Base-by-base conservation (phyloP, 2,329 filamentous ascomycete genomes). In the Teratosphaeria destructans region DNA sequence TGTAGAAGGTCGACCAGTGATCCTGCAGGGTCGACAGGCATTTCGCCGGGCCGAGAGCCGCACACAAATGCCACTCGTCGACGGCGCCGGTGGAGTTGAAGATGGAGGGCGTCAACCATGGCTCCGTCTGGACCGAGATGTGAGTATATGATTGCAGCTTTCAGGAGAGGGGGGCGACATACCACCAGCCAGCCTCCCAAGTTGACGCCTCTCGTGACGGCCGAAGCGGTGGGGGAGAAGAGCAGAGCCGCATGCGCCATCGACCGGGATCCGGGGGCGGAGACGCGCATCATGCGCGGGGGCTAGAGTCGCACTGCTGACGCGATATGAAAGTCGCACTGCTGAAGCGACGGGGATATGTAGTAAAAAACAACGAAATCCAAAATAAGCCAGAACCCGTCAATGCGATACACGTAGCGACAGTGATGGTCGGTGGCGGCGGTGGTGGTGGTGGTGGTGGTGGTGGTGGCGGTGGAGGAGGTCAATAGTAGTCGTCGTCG, bases 21-120 rank as follows among this genome's bases (percentile, higher is more conserved):
- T 61, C 57, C 26, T 67, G 54, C 26, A 69, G 55, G 12, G 56
- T 62, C 37, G 53, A 53, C 1, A 57, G 54, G 55, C 64, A 66
- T 32, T 65, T 52, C 3, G 63, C 55, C 57, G 67, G 65, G 3
- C 66, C 66, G 0, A 68, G 53, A 29, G 37, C 59, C 39, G 63
- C 64, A 49, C 66, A 68, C 29, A 69, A 58, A 43, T 60, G 54
- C 65, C 65, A 69, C 57, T 69, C 67, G 54, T 67, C 65, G 7
- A 37, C 57, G 5, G 65, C 60, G 32, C 53, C 58, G 12, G 65
- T 66, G 3, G 59, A 54, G 16, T 61, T 57, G 58, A 60, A 67
- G 4, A 65, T 43, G 3, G 60, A 60, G 5, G 59, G 58, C 16
- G 59, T 66, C 39, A 65, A 23, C 43, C 43, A 49, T 49, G 43